Evolutionary conservation across 2,329 filamentous ascomycete species (phyloP), one percentile per base, ranked within the genome.

Genomic region (Fusarium liriodendri): DNA sequence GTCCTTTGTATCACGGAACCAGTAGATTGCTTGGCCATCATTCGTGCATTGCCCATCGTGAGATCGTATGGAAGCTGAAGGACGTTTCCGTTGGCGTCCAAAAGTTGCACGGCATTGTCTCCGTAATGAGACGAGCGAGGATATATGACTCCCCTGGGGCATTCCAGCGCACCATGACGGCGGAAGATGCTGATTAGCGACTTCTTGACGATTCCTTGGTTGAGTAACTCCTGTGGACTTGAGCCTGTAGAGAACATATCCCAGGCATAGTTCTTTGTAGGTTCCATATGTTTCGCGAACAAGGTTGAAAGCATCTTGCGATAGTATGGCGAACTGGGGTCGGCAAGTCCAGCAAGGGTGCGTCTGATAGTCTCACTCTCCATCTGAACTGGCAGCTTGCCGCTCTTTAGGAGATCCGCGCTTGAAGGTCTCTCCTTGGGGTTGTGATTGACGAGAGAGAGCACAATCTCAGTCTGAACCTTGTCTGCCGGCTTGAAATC

Each of bases 31-130:
- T 94, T 92, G 6, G 96, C 95, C 62, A 99, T 89, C 66, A 92
- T 91, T 64, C 96, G 90, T 27, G 97, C 97, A 80, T 97, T 92
- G 2, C 96, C 95, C 72, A 98, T 87, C 2, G 95, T 98, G 25
- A 98, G 86, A 81, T 99, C 97, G 78, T 94, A 98, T 0, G 97
- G 97, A n/a, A 99, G 85, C 80, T 99, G 97, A 9, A 98, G 87
- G 2, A 98, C 87, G n/a, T 93, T 96, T 3, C 96, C 97, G 70
- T 92, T 94, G 2, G 91, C 87, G 80, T 98, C 95, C 29, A 99
- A 86, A 16, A 98, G 84, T 70, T 94, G 92, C 18, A 97, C 93
- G 16, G 93, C 92, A 76, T 94, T 94, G 59, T 88, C 80, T 54
- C 86, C 79, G 79, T 98, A 98, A 79, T 96, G 92, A 11, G 89